Percentiles rank a stretch among this genome's conserved stretches.
Conservation (phyloP, 2,329 filamentous ascomycete species). For the Emmonsia crescens region DNA sequence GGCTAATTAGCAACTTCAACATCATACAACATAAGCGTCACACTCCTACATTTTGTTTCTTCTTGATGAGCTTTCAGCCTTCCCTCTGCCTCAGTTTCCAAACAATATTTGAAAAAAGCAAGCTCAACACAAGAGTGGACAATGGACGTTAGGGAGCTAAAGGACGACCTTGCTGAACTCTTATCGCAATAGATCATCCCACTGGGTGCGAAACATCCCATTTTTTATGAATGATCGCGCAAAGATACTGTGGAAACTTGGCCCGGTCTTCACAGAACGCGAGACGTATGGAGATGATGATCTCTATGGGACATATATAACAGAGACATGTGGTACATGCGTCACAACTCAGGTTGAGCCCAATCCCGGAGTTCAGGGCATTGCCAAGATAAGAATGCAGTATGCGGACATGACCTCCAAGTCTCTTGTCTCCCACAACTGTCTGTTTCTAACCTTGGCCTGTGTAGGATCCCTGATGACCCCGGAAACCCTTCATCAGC, state of each 20-base stretch:
- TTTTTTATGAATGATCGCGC: slow-evolving; percentile 1
- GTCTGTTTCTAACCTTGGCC: not conserved
- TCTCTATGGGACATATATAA: slow-evolving; percentile 1
- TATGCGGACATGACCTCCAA: slow-evolving; percentile 1
- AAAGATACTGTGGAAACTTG: slow-evolving; percentile 2
- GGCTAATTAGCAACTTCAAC: too few relatives aligned
- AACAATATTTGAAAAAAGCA: too few relatives aligned
- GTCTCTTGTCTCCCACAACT: not conserved
- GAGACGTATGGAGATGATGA: not conserved
- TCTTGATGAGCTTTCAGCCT: too few relatives aligned
- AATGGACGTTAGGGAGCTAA: slow-evolving; percentile 1
- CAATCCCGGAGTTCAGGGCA: slow-evolving; percentile 7
- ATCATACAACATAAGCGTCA: too few relatives aligned
- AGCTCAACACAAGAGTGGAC: too few relatives aligned
- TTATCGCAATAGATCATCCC: not conserved
- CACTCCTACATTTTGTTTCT: too few relatives aligned
- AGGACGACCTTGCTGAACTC: slow-evolving; percentile 1
- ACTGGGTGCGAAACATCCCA: slow-evolving; percentile 2
- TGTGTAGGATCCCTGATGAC: slow-evolving; percentile 5
- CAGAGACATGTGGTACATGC: slow-evolving; percentile 8
- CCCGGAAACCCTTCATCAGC: not conserved
- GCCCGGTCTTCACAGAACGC: slow-evolving; percentile 6
- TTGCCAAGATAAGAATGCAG: slow-evolving; percentile 13
- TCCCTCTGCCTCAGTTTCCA: too few relatives aligned
- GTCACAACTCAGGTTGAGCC: slow-evolving; percentile 10